Conservation (phyloP, 306 rosid genomes). For the Potentilla sterilis region DNA sequence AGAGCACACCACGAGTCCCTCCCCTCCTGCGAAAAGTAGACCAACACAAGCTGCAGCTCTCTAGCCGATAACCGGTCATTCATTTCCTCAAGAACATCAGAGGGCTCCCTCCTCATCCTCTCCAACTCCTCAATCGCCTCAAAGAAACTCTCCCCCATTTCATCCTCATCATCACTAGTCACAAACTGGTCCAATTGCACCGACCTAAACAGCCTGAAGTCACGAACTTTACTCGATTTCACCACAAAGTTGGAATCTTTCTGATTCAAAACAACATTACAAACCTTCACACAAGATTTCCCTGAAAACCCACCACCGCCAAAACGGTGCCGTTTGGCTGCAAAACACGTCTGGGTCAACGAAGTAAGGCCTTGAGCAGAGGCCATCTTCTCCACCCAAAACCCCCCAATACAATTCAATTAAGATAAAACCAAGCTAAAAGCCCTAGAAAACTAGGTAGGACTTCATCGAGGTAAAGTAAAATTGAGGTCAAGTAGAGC, state of each 20-base stretch:
- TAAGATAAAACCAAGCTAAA: neutral
- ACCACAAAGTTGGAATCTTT: slow-evolving; percentile 30
- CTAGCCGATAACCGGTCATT: slow-evolving; percentile 83
- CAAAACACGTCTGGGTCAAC: slow-evolving; percentile 36
- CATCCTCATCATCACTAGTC: slow-evolving; percentile 84
- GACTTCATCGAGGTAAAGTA: slow-evolving; percentile 2
- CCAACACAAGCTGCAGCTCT: slow-evolving; percentile 87
- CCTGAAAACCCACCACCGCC: slow-evolving; percentile 22
- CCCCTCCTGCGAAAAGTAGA: slow-evolving; percentile 91
- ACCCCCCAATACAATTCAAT: neutral
- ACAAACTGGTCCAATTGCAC: slow-evolving; percentile 79
- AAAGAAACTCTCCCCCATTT: slow-evolving; percentile 86
- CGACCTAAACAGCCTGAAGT: slow-evolving; percentile 49
- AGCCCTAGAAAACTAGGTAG: neutral
- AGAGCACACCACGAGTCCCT: slow-evolving; percentile 98
- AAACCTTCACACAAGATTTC: slow-evolving; percentile 35
- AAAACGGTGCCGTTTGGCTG: slow-evolving; percentile 35
- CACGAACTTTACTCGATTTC: slow-evolving; percentile 40
- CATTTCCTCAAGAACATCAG: slow-evolving; percentile 90
- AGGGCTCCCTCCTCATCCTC: slow-evolving; percentile 94
- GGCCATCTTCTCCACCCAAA: slow-evolving; percentile 43
- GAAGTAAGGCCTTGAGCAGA: slow-evolving; percentile 52
- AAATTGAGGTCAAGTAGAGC: slow-evolving; percentile 21
- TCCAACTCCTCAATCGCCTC: slow-evolving; percentile 96
- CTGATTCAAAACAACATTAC: slow-evolving; percentile 24